Percentiles rank a stretch among this genome's conserved stretches.
Conservation (phyloP, 805 yeast species). For the Metschnikowia reukaufii region DNA sequence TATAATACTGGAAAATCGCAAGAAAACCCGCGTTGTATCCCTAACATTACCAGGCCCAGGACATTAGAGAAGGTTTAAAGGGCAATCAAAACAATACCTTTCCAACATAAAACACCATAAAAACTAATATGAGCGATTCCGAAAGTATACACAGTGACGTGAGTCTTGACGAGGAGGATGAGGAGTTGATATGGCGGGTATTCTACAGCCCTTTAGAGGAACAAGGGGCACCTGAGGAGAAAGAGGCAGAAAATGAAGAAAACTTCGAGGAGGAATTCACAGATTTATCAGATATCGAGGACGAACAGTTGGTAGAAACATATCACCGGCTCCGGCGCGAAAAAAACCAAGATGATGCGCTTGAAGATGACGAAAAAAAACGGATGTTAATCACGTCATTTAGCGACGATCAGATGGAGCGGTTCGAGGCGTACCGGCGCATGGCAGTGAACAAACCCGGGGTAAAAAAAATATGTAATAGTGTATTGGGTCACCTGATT, state of each 20-base stretch:
- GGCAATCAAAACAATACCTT: too few relatives aligned
- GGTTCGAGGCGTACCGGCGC: constrained; percentile 85
- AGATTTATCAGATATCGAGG: constrained; percentile 38
- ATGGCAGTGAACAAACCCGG: constrained; percentile 62
- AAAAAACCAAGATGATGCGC: constrained; percentile 19
- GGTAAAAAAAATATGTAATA: constrained; percentile 76
- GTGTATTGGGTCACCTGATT: constrained; percentile 75
- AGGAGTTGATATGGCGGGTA: constrained; percentile 44
- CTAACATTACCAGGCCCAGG: too few relatives aligned
- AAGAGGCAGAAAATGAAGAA: constrained; percentile 8
- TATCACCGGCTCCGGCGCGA: constrained; percentile 36
- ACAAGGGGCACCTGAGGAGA: constrained; percentile 7
- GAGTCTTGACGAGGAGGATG: constrained; percentile 46
- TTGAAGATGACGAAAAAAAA: constrained; percentile 54
- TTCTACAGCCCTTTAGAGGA: constrained; percentile 32
- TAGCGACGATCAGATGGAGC: constrained; percentile 77
- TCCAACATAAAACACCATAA: background rate
- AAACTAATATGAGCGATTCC: constrained; percentile 16
- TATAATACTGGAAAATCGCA: too few relatives aligned
- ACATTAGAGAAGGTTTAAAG: too few relatives aligned
- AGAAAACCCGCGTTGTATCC: too few relatives aligned
- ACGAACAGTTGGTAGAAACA: constrained; percentile 30
- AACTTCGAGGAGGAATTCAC: constrained; percentile 26
- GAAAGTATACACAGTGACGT: constrained; percentile 33
- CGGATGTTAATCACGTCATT: constrained; percentile 68